A percentile compares a stretch with the other conserved stretches of the same genome.
These are phyloP conservation scores for Comarum palustre DNA, from an alignment of 306 rosid genomes.

Conservation along the genomic window DNA sequence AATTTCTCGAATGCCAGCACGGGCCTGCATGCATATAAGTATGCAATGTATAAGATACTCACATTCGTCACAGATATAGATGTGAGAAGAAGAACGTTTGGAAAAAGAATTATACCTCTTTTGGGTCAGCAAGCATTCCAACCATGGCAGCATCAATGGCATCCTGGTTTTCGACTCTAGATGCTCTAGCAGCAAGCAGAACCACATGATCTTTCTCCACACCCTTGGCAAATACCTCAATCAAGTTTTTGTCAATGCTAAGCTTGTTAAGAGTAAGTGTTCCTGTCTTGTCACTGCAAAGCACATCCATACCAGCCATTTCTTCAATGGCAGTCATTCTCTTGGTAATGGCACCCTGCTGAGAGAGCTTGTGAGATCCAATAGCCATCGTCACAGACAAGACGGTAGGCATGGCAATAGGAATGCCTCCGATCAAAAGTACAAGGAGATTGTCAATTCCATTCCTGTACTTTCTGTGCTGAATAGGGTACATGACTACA, in stretches of 20 bases:
- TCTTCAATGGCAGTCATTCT: conserved; percentile 99
- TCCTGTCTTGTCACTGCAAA: conserved; percentile 98
- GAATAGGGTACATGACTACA: conserved; percentile 95
- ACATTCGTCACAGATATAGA: conserved; percentile 3
- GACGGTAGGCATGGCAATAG: conserved; percentile 99
- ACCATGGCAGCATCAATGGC: conserved; percentile 98
- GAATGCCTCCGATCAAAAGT: conserved; percentile 97
- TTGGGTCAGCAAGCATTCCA: conserved; percentile 97
- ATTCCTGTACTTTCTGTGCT: conserved; percentile 68
- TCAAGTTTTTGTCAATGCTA: conserved; percentile 73
- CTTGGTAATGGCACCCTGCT: conserved; percentile 98
- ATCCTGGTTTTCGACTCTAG: conserved; percentile 92
- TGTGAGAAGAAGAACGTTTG: conserved; percentile 6
- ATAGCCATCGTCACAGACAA: conserved; percentile 98
- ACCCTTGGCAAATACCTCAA: conserved; percentile 81
- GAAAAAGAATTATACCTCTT: conserved; percentile 56
- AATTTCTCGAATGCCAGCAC: conserved; percentile 80
- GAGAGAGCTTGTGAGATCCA: conserved; percentile 93
- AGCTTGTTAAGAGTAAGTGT: conserved; percentile 96
- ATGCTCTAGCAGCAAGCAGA: conserved; percentile 90
- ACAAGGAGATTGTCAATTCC: conserved; percentile 97
- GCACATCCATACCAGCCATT: conserved; percentile 99
- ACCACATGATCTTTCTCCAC: conserved; percentile 77
- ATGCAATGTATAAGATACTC: conserved; percentile 3
- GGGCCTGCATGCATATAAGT: conserved; percentile 52